Conservation (phyloP, 2,329 filamentous ascomycete genomes). For the Sordariomycetes sp. region DNA sequence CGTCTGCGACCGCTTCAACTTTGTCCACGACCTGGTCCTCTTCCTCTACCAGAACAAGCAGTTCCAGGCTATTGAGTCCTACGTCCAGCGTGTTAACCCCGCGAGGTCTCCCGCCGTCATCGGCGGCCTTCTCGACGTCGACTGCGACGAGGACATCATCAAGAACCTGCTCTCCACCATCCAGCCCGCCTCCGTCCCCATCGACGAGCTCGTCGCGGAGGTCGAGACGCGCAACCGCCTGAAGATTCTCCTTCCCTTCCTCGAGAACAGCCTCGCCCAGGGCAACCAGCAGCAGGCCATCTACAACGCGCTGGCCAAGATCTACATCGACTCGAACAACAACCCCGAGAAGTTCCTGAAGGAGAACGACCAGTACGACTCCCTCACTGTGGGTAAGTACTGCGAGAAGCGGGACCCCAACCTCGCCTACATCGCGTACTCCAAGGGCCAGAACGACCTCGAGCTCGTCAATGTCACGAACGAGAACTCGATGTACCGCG, state of each 20-base stretch:
- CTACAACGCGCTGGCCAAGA: slow-evolving; percentile 96
- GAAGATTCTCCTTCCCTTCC: slow-evolving; percentile 90
- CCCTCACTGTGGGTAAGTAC: slow-evolving; percentile 87
- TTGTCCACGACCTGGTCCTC: slow-evolving; percentile 90
- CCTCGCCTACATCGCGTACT: slow-evolving; percentile 86
- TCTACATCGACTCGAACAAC: slow-evolving; percentile 98
- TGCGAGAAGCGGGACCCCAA: slow-evolving; percentile 98
- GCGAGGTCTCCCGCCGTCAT: slow-evolving; percentile 83
- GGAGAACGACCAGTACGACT: slow-evolving; percentile 95
- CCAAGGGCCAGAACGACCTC: slow-evolving; percentile 93
- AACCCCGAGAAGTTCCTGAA: slow-evolving; percentile 95
- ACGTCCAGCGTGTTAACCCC: slow-evolving; percentile 95
- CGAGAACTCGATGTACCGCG: slow-evolving; percentile 99
- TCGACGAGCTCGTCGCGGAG: slow-evolving; percentile 86
- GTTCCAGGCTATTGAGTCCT: slow-evolving; percentile 97
- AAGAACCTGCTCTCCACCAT: slow-evolving; percentile 83
- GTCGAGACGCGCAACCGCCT: slow-evolving; percentile 94
- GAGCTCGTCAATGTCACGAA: slow-evolving; percentile 98
- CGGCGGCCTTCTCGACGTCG: slow-evolving; percentile 87
- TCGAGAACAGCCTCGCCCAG: slow-evolving; percentile 78
- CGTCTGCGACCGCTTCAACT: slow-evolving; percentile 98
- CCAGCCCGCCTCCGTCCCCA: slow-evolving; percentile 74
- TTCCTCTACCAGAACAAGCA: slow-evolving; percentile 99
- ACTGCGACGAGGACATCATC: slow-evolving; percentile 94
- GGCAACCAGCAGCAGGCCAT: slow-evolving; percentile 96